Percentiles rank a stretch among this genome's conserved stretches.
phyloP scores from a whole-genome alignment of 1,284 basidiomycete genomes.

The Tremellales sp. region DNA sequence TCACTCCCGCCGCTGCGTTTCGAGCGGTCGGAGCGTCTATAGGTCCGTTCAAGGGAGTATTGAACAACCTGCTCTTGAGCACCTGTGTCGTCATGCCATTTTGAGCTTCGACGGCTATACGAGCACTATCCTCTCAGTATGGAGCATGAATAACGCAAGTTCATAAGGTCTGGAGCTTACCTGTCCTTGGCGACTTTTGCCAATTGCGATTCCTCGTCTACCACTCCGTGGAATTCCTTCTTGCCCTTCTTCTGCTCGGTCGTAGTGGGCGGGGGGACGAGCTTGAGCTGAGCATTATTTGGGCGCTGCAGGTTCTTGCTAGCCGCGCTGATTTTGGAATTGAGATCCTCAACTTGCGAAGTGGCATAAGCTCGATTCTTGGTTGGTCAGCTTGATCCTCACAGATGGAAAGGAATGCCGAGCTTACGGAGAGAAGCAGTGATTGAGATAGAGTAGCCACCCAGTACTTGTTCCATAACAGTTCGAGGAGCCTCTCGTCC shows the following conservation, averaged over 20 bases:
- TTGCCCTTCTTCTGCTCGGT: constrained; percentile 27
- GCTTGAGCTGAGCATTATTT: constrained; percentile 10
- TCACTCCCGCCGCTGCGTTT: background rate
- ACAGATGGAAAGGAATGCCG: background rate
- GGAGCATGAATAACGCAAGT: constrained; percentile 6
- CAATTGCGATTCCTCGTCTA: constrained; percentile 54
- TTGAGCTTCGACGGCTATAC: constrained; percentile 80
- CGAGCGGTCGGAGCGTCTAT: constrained; percentile 16
- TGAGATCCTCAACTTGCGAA: constrained; percentile 80
- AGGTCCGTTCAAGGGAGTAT: constrained; percentile 21
- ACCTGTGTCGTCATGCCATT: constrained; percentile 86
- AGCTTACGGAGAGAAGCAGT: constrained; percentile 76
- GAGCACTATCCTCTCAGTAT: constrained; percentile 59
- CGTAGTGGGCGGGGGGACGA: constrained; percentile 4
- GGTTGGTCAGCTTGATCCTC: background rate
- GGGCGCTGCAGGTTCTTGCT: constrained; percentile 8
- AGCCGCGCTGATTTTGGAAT: constrained; percentile 65
- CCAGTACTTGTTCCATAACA: constrained; percentile 99
- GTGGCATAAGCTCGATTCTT: constrained; percentile 90
- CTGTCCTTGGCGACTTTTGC: constrained; percentile 78
- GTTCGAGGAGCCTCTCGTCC: constrained; percentile 77
- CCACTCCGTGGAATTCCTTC: constrained; percentile 49
- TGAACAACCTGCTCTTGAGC: constrained; percentile 64
- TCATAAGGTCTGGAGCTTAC: constrained; percentile 50
- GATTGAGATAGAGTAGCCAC: constrained; percentile 90